Conservation (phyloP, 2,329 filamentous ascomycete species). For the Diplocarpon rosae region DNA sequence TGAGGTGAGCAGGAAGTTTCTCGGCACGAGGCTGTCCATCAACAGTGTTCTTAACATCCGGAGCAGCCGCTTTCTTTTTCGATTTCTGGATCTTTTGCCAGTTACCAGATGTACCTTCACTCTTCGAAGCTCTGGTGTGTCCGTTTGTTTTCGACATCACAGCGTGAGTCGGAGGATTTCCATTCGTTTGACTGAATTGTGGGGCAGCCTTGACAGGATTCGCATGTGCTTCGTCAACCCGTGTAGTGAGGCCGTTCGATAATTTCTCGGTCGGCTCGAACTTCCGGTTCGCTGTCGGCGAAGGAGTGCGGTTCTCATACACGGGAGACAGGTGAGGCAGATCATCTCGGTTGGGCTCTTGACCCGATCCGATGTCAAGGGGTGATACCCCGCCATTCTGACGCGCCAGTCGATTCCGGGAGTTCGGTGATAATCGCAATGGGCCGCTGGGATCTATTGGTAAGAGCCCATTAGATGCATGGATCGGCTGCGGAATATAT, state of each 20-base stretch:
- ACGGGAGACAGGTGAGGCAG: slow-evolving; percentile 54
- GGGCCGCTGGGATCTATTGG: slow-evolving; percentile 15
- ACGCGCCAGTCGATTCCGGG: slow-evolving; percentile 17
- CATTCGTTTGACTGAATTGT: background rate
- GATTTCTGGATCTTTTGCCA: slow-evolving; percentile 51
- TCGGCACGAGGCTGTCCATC: slow-evolving; percentile 38
- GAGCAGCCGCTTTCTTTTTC: slow-evolving; percentile 36
- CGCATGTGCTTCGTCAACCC: background rate
- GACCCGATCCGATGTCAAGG: slow-evolving; percentile 23
- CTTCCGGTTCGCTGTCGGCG: slow-evolving; percentile 49
- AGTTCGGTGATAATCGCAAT: slow-evolving; percentile 22
- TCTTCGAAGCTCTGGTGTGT: slow-evolving; percentile 42
- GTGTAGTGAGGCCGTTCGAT: background rate
- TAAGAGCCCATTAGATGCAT: slow-evolving; percentile 11
- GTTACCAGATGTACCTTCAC: slow-evolving; percentile 36
- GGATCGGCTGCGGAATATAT: slow-evolving; percentile 5
- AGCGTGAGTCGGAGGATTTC: slow-evolving; percentile 6
- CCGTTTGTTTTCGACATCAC: slow-evolving; percentile 35
- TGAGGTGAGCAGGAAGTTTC: slow-evolving; percentile 44
- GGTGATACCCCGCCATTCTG: slow-evolving; percentile 25
- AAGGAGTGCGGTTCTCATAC: slow-evolving; percentile 61
- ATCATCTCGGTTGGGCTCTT: slow-evolving; percentile 22
- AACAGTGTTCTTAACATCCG: slow-evolving; percentile 36
- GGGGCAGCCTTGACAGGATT: background rate
- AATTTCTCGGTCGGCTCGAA: slow-evolving; percentile 30